Evolutionary conservation across 192 early-diverging fungal genomes (phyloP), one percentile per base, ranked within the genome.

Genomic region (Entrophospora sp.): DNA sequence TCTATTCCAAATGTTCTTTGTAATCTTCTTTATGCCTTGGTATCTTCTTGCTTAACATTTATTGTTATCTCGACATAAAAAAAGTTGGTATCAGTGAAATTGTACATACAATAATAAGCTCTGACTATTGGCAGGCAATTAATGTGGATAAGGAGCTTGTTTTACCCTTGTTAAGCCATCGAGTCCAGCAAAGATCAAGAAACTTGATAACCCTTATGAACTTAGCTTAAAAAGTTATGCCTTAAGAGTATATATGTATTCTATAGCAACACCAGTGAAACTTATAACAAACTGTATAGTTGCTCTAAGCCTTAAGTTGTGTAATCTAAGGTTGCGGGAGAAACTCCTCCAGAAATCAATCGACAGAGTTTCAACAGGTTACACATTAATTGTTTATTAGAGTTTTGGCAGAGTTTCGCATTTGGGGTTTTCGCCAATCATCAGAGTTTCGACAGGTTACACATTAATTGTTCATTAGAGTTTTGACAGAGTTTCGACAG

Each of bases 111-210:
- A 2, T n/a, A 45, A 2, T 45, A 5, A 45, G 18, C n/a, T 45
- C 43, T 49, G 24, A 49, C 7, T 27, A 49, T 49, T 4, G 4
- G 46, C 46, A 49, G 24, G 46, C 6, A 4, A 27, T 49, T 49
- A 49, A 49, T 49, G 24, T 27, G 3, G 22, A 13, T 27, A 49
- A 49, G 46, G 0, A 27, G 24, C 24, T 44, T 44, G 43, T 5
- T 48, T 48, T 48, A 48, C 46, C 24, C 46, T 49, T 16, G 24
- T 49, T 27, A 27, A 49, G 46, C 46, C 46, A 49, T 27, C 46
- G 46, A 49, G 46, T 49, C 46, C 24, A 49, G 46, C 13, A 25
- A 49, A 49, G 46, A 22, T 49, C 46, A 49, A 49, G 18, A 49
- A 49, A 27, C 13, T 27, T 49, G 18, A 49, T 49, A 45, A 45